Percentiles rank a stretch among this genome's conserved stretches.
phyloP scores from a whole-genome alignment of 495 filamentous ascomycete species.

The Penicillium tannophilum region DNA sequence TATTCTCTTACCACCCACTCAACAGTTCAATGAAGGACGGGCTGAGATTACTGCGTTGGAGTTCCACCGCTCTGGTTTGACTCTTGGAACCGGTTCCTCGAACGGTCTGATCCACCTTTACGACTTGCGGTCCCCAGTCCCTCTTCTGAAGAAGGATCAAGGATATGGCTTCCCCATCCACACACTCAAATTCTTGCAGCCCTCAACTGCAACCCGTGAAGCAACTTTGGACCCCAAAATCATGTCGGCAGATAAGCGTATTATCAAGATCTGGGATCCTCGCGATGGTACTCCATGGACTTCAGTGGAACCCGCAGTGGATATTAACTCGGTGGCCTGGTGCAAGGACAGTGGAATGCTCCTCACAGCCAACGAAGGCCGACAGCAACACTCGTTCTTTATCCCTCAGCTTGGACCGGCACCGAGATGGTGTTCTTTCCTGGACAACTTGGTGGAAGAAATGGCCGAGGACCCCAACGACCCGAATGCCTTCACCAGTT shows the following conservation, averaged over 20 bases:
- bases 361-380: conserved; percentile 92
- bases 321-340: conserved; percentile 90
- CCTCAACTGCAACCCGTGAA: conserved; percentile 62
- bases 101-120: conserved; percentile 90
- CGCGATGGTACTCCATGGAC: conserved; percentile 84
- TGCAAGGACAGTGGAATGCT: conserved; percentile 88
- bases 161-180: conserved; percentile 95
- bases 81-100: conserved; percentile 83
- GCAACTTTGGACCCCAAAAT: conserved; percentile 77
- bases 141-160: conserved; percentile 88
- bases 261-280: conserved; percentile 96
- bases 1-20: conserved; percentile 56
- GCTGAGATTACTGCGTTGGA: conserved; percentile 84
- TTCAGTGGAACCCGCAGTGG: conserved; percentile 90
- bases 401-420: conserved; percentile 92
- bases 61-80: conserved; percentile 83
- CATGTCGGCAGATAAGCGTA: conserved; percentile 86
- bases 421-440: conserved; percentile 92
- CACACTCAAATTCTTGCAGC: conserved; percentile 81
- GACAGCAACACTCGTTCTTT: conserved; percentile 91
- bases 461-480: conserved; percentile 85
- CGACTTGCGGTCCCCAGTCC: conserved; percentile 85
- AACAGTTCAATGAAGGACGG: conserved; percentile 50
- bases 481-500: conserved; percentile 60
- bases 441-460: conserved; percentile 96